A percentile compares a stretch with the other conserved stretches of the same genome.
Conservation (phyloP, 805 yeast genomes). For the Spathaspora hagerdaliae region DNA sequence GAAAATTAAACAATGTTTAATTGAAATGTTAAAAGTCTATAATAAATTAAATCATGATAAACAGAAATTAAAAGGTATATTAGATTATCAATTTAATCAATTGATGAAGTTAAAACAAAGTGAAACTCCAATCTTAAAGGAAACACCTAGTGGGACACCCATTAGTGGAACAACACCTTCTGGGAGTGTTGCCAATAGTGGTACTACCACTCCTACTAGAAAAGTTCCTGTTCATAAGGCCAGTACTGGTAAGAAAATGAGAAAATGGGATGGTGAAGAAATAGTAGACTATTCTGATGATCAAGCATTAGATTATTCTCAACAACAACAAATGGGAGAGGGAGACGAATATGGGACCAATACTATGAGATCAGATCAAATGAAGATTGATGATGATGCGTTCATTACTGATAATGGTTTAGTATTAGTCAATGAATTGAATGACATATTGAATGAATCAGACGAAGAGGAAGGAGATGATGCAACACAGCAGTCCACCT, state of each 20-base stretch:
- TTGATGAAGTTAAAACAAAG: slow-evolving; percentile 27
- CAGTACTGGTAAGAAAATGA: slow-evolving; percentile 29
- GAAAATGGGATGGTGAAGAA: slow-evolving; percentile 41
- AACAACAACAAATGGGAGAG: slow-evolving; percentile 10
- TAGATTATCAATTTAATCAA: slow-evolving; percentile 36
- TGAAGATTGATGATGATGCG: slow-evolving; percentile 26
- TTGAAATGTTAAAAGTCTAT: slow-evolving; percentile 30
- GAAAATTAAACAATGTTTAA: slow-evolving; percentile 27
- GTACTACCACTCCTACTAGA: slow-evolving; percentile 8
- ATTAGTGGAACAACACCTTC: not conserved
- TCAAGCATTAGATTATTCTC: slow-evolving; percentile 30
- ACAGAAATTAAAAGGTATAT: slow-evolving; percentile 27
- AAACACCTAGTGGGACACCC: not conserved
- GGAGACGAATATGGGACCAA: slow-evolving; percentile 5
- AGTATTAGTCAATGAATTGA: slow-evolving; percentile 37
- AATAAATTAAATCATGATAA: slow-evolving; percentile 17
- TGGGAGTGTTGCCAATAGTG: slow-evolving; percentile 3
- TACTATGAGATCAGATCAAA: slow-evolving; percentile 3
- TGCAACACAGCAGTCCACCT: too few relatives aligned
- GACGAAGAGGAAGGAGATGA: slow-evolving; percentile 21
- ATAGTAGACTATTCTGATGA: slow-evolving; percentile 24
- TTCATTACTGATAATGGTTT: slow-evolving; percentile 35
- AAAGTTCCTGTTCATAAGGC: not conserved
- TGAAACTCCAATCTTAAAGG: slow-evolving; percentile 2
- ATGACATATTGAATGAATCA: slow-evolving; percentile 33